These are phyloP conservation scores for Pseudogymnoascus sp. DNA, from an alignment of 2,329 filamentous ascomycete genomes.

Conservation along the genomic window DNA sequence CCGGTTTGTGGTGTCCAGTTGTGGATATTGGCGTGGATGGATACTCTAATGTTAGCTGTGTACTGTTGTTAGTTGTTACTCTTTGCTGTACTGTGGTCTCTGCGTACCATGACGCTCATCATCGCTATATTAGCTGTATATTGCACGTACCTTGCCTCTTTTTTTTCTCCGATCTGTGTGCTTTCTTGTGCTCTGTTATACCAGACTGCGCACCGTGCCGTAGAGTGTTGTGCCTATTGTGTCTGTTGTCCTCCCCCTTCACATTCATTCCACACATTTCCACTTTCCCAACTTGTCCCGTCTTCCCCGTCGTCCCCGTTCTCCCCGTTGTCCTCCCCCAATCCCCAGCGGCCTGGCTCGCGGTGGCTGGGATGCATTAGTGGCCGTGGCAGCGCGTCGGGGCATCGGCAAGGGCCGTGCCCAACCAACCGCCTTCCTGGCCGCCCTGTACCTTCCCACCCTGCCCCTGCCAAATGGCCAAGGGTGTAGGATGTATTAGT, in stretches of 20 bases:
- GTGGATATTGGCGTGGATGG: not conserved
- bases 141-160: not conserved
- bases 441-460: not conserved
- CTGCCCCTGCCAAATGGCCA: not conserved
- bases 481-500: not conserved
- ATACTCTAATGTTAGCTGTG: not conserved
- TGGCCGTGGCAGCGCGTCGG: constrained; percentile 4
- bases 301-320: not conserved
- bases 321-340: not conserved
- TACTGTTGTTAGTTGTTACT: not conserved
- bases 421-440: not conserved
- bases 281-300: not conserved
- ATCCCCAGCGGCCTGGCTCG: not conserved
- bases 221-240: not conserved
- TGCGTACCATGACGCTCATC: constrained; percentile 1
- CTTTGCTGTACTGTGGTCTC: not conserved
- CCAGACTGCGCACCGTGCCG: not conserved
- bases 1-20: not conserved
- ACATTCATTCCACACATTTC: not conserved
- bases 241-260: not conserved
- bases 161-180: not conserved
- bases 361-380: constrained; percentile 8
- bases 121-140: not conserved
- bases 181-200: not conserved
- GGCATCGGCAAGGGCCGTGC: constrained; percentile 3